A percentile compares a stretch with the other conserved stretches of the same genome.
Evolutionary conservation across 441 rosid genomes (phyloP).

Genomic region (Adansonia rubrostipa): DNA sequence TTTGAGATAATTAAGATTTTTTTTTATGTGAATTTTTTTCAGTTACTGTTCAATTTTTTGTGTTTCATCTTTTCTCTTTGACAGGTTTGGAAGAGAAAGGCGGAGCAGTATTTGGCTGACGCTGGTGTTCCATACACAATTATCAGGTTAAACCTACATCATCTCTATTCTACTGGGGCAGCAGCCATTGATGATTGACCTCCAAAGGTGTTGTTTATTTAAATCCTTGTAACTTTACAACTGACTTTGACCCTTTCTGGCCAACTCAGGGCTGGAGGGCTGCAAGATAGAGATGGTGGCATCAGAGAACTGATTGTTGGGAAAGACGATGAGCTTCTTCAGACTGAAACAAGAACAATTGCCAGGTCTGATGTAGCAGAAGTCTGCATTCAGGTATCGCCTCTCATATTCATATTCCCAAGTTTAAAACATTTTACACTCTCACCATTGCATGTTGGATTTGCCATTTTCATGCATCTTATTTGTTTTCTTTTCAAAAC

Average conservation of each 20-base stretch:
- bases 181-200: background rate
- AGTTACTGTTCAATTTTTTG: background rate
- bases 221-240: constrained; percentile 18
- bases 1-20: background rate
- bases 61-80: background rate
- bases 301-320: constrained; percentile 76
- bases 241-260: constrained; percentile 27
- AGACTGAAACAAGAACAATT: constrained; percentile 75
- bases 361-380: constrained; percentile 90
- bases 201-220: constrained; percentile 3
- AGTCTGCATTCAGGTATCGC: constrained; percentile 85
- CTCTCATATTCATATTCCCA: background rate
- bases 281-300: constrained; percentile 89
- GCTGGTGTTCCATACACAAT: constrained; percentile 94
- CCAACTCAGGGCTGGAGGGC: constrained; percentile 88
- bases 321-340: constrained; percentile 92
- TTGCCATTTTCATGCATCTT: constrained; percentile 11
- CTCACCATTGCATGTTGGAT: background rate
- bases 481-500: constrained; percentile 20
- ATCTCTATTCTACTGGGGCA: background rate
- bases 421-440: background rate
- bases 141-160: constrained; percentile 56
- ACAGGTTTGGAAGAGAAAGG: constrained; percentile 98
- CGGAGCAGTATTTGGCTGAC: constrained; percentile 95
- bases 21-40: background rate